Evolutionary conservation across 352 stramenopile genomes (phyloP).

Genomic region (Globisporangium polare): DNA sequence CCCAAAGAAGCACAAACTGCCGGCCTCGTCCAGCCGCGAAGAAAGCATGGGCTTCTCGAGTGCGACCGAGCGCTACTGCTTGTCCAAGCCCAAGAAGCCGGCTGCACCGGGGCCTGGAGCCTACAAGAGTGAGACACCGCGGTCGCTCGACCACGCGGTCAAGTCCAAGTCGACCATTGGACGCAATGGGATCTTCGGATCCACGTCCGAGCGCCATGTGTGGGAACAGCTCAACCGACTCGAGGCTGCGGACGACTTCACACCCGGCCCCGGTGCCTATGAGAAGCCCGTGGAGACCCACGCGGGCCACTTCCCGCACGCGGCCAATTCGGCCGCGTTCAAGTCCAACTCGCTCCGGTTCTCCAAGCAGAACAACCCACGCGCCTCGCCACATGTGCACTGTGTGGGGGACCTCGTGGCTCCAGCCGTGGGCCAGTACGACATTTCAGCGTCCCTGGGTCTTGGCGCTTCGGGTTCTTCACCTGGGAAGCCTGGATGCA

Average conservation of each 20-base stretch:
- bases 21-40: constrained; percentile 16
- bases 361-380: constrained; percentile 30
- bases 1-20: constrained; percentile 14
- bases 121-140: constrained; percentile 61
- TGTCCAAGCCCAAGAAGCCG: constrained; percentile 35
- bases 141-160: constrained; percentile 50
- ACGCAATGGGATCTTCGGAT: constrained; percentile 69
- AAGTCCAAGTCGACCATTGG: constrained; percentile 47
- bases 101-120: constrained; percentile 41
- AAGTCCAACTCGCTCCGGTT: constrained; percentile 58
- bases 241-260: constrained; percentile 36
- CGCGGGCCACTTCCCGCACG: constrained; percentile 31
- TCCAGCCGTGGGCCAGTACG: constrained; percentile 52
- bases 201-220: constrained; percentile 64
- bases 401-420: constrained; percentile 39
- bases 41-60: constrained; percentile 69
- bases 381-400: constrained; percentile 47
- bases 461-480: not conserved
- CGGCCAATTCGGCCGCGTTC: constrained; percentile 47
- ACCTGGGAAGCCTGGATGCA: not conserved
- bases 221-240: constrained; percentile 55
- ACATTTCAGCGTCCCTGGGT: constrained; percentile 17
- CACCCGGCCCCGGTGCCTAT: constrained; percentile 61
- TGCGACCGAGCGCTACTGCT: constrained; percentile 54
- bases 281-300: constrained; percentile 19